Evolutionary conservation across 805 yeast genomes (phyloP).

Genomic region (Sugiyamaella smithiae): DNA sequence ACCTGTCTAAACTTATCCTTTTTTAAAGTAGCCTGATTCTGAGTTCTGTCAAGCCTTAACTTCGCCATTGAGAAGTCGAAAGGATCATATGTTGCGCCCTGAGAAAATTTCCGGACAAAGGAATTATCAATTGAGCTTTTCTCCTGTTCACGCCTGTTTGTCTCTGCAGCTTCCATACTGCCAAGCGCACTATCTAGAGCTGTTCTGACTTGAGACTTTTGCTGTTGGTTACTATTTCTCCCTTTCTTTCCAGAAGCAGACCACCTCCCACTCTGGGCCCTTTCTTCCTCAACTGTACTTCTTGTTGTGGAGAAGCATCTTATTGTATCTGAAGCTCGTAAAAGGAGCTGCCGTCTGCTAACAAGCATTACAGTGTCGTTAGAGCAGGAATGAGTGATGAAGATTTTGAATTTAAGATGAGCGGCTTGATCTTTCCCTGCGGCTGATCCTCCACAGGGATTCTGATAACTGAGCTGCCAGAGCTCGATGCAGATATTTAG

Average conservation of each 20-base stretch:
- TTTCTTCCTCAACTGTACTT: no score
- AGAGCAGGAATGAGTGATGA: no score
- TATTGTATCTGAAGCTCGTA: no score
- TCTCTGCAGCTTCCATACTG: constrained; percentile 5
- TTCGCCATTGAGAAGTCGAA: constrained; percentile 70
- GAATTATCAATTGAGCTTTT: constrained; percentile 31
- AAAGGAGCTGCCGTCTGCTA: no score
- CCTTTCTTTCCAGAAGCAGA: background rate
- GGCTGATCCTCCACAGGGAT: no score
- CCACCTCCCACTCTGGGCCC: no score
- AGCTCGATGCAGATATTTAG: no score
- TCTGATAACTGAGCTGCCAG: no score
- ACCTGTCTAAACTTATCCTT: constrained; percentile 30
- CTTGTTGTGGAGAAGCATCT: no score
- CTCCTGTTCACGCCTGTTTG: constrained; percentile 7
- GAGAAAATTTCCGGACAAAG: constrained; percentile 47
- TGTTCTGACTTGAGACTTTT: constrained; percentile 1
- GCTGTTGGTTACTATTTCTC: background rate
- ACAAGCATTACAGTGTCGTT: no score
- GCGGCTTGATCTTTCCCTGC: no score
- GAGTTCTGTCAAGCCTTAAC: constrained; percentile 43
- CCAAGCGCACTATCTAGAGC: constrained; percentile 4
- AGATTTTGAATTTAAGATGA: no score
- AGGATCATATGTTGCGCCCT: constrained; percentile 68
- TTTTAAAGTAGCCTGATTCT: constrained; percentile 6